Conservation (phyloP, 768 basidiomycete species). For the Clitopilus passeckerianus region DNA sequence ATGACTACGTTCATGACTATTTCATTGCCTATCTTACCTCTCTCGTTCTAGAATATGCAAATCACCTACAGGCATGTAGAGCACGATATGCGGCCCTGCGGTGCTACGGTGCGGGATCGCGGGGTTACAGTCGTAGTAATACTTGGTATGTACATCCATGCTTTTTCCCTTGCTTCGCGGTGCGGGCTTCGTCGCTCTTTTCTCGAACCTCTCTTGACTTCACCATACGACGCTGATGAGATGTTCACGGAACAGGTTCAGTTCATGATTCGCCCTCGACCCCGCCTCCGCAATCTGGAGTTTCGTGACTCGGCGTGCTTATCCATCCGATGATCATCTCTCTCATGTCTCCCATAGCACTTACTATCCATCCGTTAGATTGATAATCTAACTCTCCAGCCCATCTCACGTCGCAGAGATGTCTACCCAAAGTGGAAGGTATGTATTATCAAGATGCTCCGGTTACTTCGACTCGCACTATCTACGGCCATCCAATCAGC, state of each 20-base stretch:
- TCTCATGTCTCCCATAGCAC: background rate
- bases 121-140: no score
- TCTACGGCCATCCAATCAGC: background rate
- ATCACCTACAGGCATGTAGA: background rate
- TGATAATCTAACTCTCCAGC: background rate
- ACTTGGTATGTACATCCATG: no score
- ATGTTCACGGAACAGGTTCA: background rate
- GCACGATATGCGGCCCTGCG: background rate
- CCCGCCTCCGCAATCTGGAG: background rate
- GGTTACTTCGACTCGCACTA: background rate
- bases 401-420: background rate
- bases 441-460: background rate
- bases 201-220: background rate
- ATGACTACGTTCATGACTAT: background rate
- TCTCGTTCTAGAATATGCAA: background rate
- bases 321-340: background rate
- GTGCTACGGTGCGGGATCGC: background rate
- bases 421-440: background rate
- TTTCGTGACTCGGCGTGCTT: background rate
- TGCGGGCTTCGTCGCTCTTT: background rate
- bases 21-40: background rate
- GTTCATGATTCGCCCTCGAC: background rate
- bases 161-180: background rate
- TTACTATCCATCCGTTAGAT: background rate
- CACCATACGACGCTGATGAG: background rate